Evolutionary conservation across 176 grass and related monocot species (phyloP).

Genomic region (Elaeis guineensis): DNA sequence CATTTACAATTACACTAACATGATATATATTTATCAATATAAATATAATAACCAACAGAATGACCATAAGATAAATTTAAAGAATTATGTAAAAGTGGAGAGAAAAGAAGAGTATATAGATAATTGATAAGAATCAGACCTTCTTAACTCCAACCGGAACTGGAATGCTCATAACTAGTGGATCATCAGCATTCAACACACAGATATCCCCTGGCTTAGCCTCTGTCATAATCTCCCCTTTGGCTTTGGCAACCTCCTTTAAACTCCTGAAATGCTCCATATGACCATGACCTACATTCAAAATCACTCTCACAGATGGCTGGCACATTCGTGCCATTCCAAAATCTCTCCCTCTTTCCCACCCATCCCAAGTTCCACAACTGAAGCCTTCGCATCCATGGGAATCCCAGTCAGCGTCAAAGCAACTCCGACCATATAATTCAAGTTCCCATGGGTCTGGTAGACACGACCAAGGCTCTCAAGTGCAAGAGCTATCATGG

Average conservation of each 20-base stretch:
- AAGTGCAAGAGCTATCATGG: conserved; percentile 3
- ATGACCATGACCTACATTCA: neutral
- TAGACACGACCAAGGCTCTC: neutral
- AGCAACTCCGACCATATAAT: conserved; percentile 5
- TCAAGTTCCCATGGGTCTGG: conserved; percentile 6
- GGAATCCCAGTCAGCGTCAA: conserved; percentile 4
- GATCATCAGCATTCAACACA: conserved; percentile 9
- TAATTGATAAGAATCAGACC: neutral
- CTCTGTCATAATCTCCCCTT: conserved; percentile 2
- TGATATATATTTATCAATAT: too few relatives aligned
- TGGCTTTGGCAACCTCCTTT: conserved; percentile 4
- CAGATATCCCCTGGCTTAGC: neutral
- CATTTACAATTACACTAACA: too few relatives aligned
- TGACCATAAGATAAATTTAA: too few relatives aligned
- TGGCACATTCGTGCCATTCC: conserved; percentile 6
- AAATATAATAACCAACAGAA: too few relatives aligned
- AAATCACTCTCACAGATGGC: conserved; percentile 2
- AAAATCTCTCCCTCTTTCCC: conserved; percentile 5
- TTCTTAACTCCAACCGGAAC: conserved; percentile 7
- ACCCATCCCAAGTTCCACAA: conserved; percentile 6
- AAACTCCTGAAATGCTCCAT: conserved; percentile 6
- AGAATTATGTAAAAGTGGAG: too few relatives aligned
- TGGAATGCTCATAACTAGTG: conserved; percentile 1
- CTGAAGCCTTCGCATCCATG: neutral
- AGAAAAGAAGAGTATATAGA: neutral